Percentiles rank a stretch among this genome's conserved stretches.
phyloP scores from a whole-genome alignment of 2,329 filamentous ascomycete genomes.

The Pseudogymnoascus sp. region DNA sequence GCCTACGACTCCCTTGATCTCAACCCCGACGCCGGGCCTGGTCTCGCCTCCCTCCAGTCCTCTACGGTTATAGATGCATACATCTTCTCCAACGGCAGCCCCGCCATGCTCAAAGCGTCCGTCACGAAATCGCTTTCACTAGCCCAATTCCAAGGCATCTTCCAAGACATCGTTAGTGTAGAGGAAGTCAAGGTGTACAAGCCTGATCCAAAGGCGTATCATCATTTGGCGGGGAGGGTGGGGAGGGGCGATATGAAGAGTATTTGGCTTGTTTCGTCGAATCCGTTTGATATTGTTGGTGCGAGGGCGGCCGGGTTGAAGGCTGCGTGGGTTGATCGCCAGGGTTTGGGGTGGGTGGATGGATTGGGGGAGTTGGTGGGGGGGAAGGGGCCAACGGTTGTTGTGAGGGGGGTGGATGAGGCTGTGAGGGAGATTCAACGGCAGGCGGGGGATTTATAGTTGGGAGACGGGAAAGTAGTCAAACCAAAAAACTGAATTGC shows the following conservation, averaged over 20 bases:
- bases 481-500: background rate
- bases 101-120: slow-evolving; percentile 52
- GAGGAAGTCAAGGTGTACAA: slow-evolving; percentile 55
- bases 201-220: slow-evolving; percentile 39
- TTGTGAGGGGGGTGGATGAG: slow-evolving; percentile 48
- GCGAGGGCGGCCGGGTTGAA: slow-evolving; percentile 52
- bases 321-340: slow-evolving; percentile 59
- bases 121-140: slow-evolving; percentile 49
- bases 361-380: slow-evolving; percentile 39
- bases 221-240: slow-evolving; percentile 17
- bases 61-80: slow-evolving; percentile 40
- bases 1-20: slow-evolving; percentile 55
- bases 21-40: slow-evolving; percentile 54
- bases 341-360: slow-evolving; percentile 55
- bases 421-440: slow-evolving; percentile 36
- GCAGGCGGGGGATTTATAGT: slow-evolving; percentile 22
- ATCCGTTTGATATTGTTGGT: slow-evolving; percentile 65
- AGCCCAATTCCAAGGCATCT: slow-evolving; percentile 49
- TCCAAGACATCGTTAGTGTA: slow-evolving; percentile 51
- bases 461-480: background rate
- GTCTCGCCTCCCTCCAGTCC: slow-evolving; percentile 39
- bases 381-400: slow-evolving; percentile 40
- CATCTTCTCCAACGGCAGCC: slow-evolving; percentile 63
- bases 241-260: slow-evolving; percentile 30
- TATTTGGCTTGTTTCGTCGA: slow-evolving; percentile 63